A percentile compares a stretch with the other conserved stretches of the same genome.
Evolutionary conservation across 257 asterid species (phyloP).

Genomic region (Osmanthus fragrans): DNA sequence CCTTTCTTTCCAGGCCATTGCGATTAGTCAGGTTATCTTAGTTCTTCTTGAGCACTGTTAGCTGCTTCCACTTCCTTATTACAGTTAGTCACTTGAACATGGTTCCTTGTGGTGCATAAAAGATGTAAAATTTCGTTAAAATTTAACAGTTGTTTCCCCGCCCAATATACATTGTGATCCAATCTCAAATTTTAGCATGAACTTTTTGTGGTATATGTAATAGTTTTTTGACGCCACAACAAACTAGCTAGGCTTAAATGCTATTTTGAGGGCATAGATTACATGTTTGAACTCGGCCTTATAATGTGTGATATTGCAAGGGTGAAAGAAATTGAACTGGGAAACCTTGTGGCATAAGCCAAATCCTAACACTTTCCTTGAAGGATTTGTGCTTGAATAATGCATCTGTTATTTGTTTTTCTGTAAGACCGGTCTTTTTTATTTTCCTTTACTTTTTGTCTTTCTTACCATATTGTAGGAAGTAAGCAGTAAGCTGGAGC

Average conservation of each 20-base stretch:
- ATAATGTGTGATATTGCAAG: neutral
- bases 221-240: conserved; percentile 11
- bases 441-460: conserved; percentile 10
- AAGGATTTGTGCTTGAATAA: conserved; percentile 2
- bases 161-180: neutral
- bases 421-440: neutral
- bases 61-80: neutral
- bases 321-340: conserved; percentile 3
- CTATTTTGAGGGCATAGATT: neutral
- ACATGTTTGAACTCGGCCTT: neutral
- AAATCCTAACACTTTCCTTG: conserved; percentile 11
- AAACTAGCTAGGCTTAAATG: neutral
- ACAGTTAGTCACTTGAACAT: neutral
- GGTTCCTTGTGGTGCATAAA: conserved; percentile 13
- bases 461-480: conserved; percentile 55
- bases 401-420: conserved; percentile 11
- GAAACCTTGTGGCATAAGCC: conserved; percentile 16
- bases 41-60: neutral
- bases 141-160: too few species aligned
- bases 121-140: too few species aligned
- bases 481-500: conserved; percentile 90
- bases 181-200: neutral
- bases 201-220: neutral
- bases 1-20: neutral
- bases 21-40: neutral